Evolutionary conservation across 2,329 filamentous ascomycete species (phyloP).

Genomic region (Diaporthe sp.): DNA sequence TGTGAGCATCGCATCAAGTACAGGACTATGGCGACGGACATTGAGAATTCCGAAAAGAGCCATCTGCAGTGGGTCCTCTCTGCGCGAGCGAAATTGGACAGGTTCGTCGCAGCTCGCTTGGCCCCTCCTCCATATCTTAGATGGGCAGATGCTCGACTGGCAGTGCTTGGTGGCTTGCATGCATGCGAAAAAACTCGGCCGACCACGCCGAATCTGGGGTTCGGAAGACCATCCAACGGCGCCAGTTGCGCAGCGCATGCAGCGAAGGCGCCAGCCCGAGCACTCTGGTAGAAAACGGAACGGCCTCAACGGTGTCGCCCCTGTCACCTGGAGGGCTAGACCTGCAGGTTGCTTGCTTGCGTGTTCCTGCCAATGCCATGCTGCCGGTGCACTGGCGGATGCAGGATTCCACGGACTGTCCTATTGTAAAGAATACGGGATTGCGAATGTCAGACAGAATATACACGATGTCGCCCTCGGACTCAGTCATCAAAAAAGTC

Average conservation of each 20-base stretch:
- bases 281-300: constrained; percentile 15
- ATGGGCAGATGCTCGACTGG: constrained; percentile 28
- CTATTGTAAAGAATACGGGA: neutral
- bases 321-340: constrained; percentile 5
- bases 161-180: constrained; percentile 38
- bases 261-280: neutral
- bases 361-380: neutral
- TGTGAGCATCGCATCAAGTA: neutral
- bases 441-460: constrained; percentile 1
- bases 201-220: constrained; percentile 35
- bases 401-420: neutral
- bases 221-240: constrained; percentile 32
- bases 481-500: constrained; percentile 6
- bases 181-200: constrained; percentile 16
- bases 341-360: constrained; percentile 9
- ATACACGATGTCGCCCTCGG: constrained; percentile 3
- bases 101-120: constrained; percentile 38
- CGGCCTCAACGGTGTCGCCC: constrained; percentile 15
- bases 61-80: constrained; percentile 23
- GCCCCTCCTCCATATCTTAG: constrained; percentile 22
- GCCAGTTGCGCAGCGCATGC: constrained; percentile 31
- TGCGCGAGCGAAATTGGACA: constrained; percentile 38
- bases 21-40: constrained; percentile 15
- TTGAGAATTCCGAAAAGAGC: constrained; percentile 24
- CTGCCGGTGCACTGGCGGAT: neutral